phyloP scores from a whole-genome alignment of 805 yeast genomes.

The Sugiyamaella chiloensis region DNA sequence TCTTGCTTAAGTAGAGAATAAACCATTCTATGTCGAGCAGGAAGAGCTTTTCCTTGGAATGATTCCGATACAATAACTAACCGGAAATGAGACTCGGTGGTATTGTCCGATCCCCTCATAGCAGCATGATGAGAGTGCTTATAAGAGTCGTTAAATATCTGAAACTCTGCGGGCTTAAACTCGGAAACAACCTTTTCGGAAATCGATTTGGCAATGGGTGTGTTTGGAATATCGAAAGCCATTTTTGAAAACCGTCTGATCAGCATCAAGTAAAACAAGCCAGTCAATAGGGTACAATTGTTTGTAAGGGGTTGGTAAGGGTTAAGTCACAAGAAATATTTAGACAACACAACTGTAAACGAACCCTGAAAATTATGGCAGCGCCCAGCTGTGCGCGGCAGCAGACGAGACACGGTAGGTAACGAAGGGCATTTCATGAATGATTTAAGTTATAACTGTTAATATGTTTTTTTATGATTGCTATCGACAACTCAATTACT shows the following conservation, averaged over 20 bases:
- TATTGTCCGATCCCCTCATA: constrained; percentile 66
- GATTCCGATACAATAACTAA: constrained; percentile 66
- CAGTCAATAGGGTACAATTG: too few species aligned
- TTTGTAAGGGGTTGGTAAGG: too few species aligned
- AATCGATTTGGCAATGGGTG: constrained; percentile 36
- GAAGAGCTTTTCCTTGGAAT: constrained; percentile 62
- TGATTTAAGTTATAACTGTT: too few species aligned
- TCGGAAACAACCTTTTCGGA: constrained; percentile 40
- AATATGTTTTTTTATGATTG: too few species aligned
- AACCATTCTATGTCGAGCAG: constrained; percentile 74
- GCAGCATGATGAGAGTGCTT: constrained; percentile 88
- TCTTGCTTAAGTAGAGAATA: constrained; percentile 71
- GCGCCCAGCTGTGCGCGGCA: too few species aligned
- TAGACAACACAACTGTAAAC: too few species aligned
- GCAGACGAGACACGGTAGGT: too few species aligned
- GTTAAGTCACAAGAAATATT: too few species aligned
- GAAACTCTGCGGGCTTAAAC: constrained; percentile 45
- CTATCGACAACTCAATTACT: too few species aligned
- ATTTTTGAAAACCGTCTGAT: constrained; percentile 7
- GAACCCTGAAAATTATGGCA: too few species aligned
- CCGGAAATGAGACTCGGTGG: constrained; percentile 77
- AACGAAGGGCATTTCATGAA: too few species aligned
- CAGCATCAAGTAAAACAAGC: neutral
- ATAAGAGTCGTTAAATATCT: constrained; percentile 75
- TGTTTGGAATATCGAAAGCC: constrained; percentile 7